A percentile compares a stretch with the other conserved stretches of the same genome.
Evolutionary conservation across 2,329 filamentous ascomycete genomes (phyloP).

Genomic region (Chaetomiaceae sp.): DNA sequence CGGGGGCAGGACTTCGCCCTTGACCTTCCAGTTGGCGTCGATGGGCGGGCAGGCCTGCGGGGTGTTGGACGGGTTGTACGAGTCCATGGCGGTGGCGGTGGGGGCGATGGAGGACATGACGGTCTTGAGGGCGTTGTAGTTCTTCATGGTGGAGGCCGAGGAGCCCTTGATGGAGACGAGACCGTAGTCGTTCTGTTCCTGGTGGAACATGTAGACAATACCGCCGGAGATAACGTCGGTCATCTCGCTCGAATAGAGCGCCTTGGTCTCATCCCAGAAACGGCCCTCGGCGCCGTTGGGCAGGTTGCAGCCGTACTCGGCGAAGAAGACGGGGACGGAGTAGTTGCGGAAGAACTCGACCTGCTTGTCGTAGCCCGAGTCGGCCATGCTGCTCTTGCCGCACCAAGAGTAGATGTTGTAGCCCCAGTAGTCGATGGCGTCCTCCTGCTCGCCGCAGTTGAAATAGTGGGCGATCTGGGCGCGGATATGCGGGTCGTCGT

Average conservation of each 20-base stretch:
- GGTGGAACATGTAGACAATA: constrained; percentile 98
- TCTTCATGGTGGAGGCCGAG: constrained; percentile 61
- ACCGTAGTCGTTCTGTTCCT: constrained; percentile 82
- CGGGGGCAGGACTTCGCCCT: constrained; percentile 67
- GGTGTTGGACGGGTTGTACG: constrained; percentile 72
- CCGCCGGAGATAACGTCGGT: constrained; percentile 84
- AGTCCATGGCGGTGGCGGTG: constrained; percentile 57
- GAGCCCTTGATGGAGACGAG: constrained; percentile 57
- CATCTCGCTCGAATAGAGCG: constrained; percentile 80
- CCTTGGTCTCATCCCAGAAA: constrained; percentile 77
- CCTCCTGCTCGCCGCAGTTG: constrained; percentile 70
- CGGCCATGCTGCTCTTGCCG: constrained; percentile 69
- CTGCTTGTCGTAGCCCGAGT: constrained; percentile 77
- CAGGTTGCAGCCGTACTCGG: constrained; percentile 94
- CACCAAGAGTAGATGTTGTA: constrained; percentile 99
- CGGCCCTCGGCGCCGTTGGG: constrained; percentile 57
- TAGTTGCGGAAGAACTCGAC: constrained; percentile 84
- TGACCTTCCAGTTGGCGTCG: constrained; percentile 62
- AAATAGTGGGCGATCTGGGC: constrained; percentile 84
- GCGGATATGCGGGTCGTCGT: constrained; percentile 83
- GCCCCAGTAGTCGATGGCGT: constrained; percentile 91
- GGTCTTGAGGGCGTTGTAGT: constrained; percentile 69
- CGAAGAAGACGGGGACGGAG: constrained; percentile 95
- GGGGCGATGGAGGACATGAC: constrained; percentile 67
- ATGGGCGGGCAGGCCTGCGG: constrained; percentile 67